Base-by-base conservation (phyloP, 345 rosid genomes). In the Populus simonii region DNA sequence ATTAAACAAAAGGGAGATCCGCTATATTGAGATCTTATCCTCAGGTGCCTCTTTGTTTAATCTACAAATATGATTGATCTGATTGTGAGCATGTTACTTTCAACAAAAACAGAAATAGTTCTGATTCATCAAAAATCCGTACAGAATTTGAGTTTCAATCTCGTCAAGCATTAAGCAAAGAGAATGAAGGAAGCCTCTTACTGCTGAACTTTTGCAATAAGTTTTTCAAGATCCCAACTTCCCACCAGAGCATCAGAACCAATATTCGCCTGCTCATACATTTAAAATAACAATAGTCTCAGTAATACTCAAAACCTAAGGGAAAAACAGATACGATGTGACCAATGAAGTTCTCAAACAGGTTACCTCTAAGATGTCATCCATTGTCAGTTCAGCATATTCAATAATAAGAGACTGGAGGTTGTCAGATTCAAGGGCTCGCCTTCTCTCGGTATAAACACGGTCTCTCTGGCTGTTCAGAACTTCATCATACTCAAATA, bases 381-480 rank as follows among this genome's bases (percentile, higher is more conserved):
- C 96, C 98, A 95, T 95, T 63, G 99, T 95, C 82, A 95, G 76
- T 81, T 95, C 99, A 75, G 99, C 99, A 82, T 95, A 95, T 86
- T 95, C 99, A 75, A 92, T 87, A 76, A 95, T 87, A 71, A 95
- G 92, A 78, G 98, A 81, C 77, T 92, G 92, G 51, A 95, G 98
- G 88, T 83, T 86, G 74, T 89, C 92, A 1, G 99, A 95, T 79
- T 89, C 85, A 76, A 95, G 97, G 61, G 99, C 99, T 74, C 92
- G 93, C 70, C 98, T 90, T 87, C 99, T 92, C 89, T 95, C 99
- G 38, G 97, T 82, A 79, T 95, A 95, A 11, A 95, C 96, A 68
- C 98, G 97, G 78, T 93, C 99, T 86, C 99, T 92, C 83, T 95
- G 99, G 87, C 99, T 95, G 83, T 95, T 93, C 73, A 93, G 87